phyloP scores from a whole-genome alignment of 225 moss, liverwort and hornwort genomes.

The Anthoceros angustus region DNA sequence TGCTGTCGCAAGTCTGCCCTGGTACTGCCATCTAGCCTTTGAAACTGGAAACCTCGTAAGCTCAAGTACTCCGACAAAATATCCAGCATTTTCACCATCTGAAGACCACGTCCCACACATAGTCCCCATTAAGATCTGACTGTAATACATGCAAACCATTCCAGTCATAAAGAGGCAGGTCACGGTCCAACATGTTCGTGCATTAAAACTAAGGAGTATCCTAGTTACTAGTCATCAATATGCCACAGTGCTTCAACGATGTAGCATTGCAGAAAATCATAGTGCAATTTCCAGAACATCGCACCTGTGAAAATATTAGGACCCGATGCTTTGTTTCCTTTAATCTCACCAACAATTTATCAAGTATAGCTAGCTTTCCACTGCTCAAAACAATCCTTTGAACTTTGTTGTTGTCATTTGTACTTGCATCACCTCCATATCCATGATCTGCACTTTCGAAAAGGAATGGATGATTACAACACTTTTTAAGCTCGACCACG shows the following conservation, averaged over 20 bases:
- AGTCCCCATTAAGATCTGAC: not conserved
- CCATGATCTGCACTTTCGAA: constrained; percentile 99
- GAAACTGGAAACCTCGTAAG: constrained; percentile 91
- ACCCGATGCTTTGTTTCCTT: constrained; percentile 93
- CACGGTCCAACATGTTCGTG: not conserved
- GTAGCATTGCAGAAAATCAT: not conserved
- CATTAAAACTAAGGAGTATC: not conserved
- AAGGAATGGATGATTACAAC: constrained; percentile 97
- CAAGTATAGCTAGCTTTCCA: constrained; percentile 93
- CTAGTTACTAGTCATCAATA: not conserved
- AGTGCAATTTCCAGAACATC: not conserved
- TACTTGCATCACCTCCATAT: constrained; percentile 85
- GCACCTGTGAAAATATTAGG: constrained; percentile 94
- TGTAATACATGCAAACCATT: too few relatives aligned
- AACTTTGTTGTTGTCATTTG: constrained; percentile 81
- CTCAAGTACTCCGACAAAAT: constrained; percentile 90
- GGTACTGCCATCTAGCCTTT: constrained; percentile 93
- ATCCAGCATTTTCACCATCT: constrained; percentile 99
- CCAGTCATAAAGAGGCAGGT: too few relatives aligned
- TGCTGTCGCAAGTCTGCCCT: constrained; percentile 94
- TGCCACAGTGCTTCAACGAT: not conserved
- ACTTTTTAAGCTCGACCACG: constrained; percentile 97
- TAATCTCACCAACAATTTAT: constrained; percentile 81
- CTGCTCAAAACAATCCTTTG: constrained; percentile 96
- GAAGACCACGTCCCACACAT: constrained; percentile 2